Evolutionary conservation across 495 filamentous ascomycete genomes (phyloP), one percentile per base, ranked within the genome.

Genomic region (Annulohypoxylon nitens): DNA sequence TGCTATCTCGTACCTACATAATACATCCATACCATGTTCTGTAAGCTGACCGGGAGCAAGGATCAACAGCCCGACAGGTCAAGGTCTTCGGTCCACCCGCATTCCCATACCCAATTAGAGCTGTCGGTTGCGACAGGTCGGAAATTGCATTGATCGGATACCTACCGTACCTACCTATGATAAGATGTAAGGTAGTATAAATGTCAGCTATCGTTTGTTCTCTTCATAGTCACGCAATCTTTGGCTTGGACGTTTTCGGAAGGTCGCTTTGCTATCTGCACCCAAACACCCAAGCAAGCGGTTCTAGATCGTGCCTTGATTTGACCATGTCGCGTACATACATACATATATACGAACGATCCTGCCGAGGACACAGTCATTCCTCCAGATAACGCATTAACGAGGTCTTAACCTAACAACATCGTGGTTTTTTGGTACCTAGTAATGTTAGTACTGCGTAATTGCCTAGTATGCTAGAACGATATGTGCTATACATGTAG

Each of bases 91-190:
- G 61, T 54, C 59, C 36, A 30, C 43, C 57, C 20, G 70, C 70
- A 55, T 64, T 30, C 14, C 4, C 23, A 50, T 33, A 48, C 50
- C 71, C 71, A 69, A 74, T 74, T 57, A 39, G 54, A 73, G 23
- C 11, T 33, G 20, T 36, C 48, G 55, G 41, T 73, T 57, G 20
- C 55, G 18, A 18, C 71, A 66, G 48, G 39, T 55, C 71, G 71
- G 66, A 66, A 74, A 74, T 74, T 74, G 41, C 71, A 69, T 74
- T 66, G 25, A 62, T 66, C 65, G 61, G 30, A 25, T 50, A 61
- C 45, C 50, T 47, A 61, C 60, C 39, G 36, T 50, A 61, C 45
- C 50, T 47, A 61, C 60, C 54, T 69, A 60, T 30, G 37, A 20
- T 39, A 14, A 33, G 39, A 64, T 11, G 51, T 37, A 54, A 67